Evolutionary conservation across 768 basidiomycete species (phyloP).

Genomic region (Leccinellum luteum): DNA sequence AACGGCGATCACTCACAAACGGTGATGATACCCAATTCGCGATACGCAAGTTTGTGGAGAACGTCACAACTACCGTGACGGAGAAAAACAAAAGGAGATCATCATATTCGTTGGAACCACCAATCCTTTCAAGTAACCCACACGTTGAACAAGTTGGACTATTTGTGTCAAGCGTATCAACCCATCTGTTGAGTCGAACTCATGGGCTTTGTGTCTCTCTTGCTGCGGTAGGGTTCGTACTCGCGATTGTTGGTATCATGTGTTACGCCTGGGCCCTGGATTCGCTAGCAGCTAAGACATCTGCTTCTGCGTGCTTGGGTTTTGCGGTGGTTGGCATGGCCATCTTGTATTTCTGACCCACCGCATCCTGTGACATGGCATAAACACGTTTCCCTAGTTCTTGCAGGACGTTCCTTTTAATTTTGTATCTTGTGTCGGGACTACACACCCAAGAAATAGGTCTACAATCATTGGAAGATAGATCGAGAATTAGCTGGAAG

Average conservation of each 20-base stretch:
- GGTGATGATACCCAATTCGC: background rate
- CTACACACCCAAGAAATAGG: background rate
- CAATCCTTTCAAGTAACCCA: slow-evolving; percentile 44
- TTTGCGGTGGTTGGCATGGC: slow-evolving; percentile 29
- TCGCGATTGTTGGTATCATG: slow-evolving; percentile 49
- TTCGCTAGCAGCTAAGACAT: slow-evolving; percentile 43
- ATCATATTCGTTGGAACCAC: slow-evolving; percentile 19
- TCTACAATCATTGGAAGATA: background rate
- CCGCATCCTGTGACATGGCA: background rate
- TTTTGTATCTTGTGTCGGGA: too few species aligned
- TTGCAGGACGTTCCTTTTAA: too few species aligned
- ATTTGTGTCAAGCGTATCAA: slow-evolving; percentile 35
- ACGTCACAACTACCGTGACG: background rate
- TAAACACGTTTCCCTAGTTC: background rate
- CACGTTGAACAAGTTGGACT: slow-evolving; percentile 50
- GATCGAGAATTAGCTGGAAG: background rate
- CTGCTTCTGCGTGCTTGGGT: slow-evolving; percentile 39
- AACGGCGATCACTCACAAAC: background rate
- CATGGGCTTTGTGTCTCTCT: slow-evolving; percentile 49
- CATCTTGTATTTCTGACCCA: slow-evolving; percentile 10
- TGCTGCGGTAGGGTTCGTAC: slow-evolving; percentile 45
- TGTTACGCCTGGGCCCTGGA: slow-evolving; percentile 51
- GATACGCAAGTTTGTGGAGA: background rate
- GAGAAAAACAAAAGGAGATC: background rate
- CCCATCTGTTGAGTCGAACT: slow-evolving; percentile 46